Evolutionary conservation across 352 stramenopile genomes (phyloP).

Genomic region (Globisporangium parvum): DNA sequence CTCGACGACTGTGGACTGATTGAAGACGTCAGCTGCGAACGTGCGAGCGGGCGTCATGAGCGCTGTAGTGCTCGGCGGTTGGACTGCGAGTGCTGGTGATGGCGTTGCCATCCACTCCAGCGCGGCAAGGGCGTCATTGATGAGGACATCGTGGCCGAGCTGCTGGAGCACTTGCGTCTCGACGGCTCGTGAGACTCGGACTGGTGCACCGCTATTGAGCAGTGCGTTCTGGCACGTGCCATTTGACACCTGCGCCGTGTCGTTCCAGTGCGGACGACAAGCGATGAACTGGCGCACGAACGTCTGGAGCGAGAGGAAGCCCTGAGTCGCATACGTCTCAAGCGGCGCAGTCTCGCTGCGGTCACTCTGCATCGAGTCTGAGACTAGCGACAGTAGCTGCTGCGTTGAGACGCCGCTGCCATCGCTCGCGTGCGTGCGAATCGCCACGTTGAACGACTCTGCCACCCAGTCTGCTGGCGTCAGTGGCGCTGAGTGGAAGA

Average conservation of each 20-base stretch:
- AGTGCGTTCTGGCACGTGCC: constrained; percentile 6
- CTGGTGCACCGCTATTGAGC: constrained; percentile 6
- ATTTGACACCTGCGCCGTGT: constrained; percentile 10
- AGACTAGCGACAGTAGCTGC: too few species aligned
- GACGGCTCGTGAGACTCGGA: constrained; percentile 8
- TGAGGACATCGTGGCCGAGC: constrained; percentile 13
- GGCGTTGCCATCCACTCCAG: background rate
- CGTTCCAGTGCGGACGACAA: constrained; percentile 34
- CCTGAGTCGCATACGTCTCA: constrained; percentile 28
- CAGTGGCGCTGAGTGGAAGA: constrained; percentile 17
- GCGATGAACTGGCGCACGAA: constrained; percentile 33
- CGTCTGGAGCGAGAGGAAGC: constrained; percentile 45
- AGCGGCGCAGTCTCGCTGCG: constrained; percentile 17
- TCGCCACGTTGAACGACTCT: constrained; percentile 26
- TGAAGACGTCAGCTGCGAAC: background rate
- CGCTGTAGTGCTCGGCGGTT: too few species aligned
- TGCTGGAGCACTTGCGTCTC: constrained; percentile 1
- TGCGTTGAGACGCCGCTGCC: constrained; percentile 13
- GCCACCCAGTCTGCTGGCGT: constrained; percentile 1
- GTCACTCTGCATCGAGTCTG: background rate
- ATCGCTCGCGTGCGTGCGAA: constrained; percentile 26
- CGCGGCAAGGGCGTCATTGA: constrained; percentile 4
- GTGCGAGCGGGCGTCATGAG: too few species aligned
- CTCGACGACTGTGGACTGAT: background rate
- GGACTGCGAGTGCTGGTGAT: too few species aligned